Evolutionary conservation across 106 monocot genomes (phyloP).

Genomic region (Allium sativum): DNA sequence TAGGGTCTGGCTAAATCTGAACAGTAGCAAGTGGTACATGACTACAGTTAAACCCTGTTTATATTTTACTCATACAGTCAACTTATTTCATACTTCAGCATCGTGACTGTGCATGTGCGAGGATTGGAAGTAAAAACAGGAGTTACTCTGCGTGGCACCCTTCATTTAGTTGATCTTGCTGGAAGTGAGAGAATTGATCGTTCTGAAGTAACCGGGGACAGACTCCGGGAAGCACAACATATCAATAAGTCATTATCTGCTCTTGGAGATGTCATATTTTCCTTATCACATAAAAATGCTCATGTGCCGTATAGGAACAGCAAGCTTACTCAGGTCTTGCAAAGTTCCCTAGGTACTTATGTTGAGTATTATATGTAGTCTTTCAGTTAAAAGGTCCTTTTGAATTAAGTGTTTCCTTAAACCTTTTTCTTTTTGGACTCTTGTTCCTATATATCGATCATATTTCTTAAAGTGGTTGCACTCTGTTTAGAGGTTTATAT

Average conservation of each 20-base stretch:
- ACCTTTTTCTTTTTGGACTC: background rate
- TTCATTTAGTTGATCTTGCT: conserved; percentile 80
- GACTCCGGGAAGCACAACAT: conserved; percentile 80
- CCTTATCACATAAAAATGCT: conserved; percentile 57
- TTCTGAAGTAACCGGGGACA: conserved; percentile 76
- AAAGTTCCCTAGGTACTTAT: conserved; percentile 64
- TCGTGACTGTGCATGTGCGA: conserved; percentile 61
- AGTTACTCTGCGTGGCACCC: conserved; percentile 36
- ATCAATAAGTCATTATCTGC: conserved; percentile 84
- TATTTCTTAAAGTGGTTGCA: background rate
- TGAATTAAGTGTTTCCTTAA: background rate
- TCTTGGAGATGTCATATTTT: conserved; percentile 60
- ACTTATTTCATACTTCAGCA: conserved; percentile 40
- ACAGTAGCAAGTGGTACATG: no score
- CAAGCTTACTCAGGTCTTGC: conserved; percentile 53
- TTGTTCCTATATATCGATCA: background rate
- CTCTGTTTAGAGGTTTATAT: background rate
- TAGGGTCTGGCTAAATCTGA: no score
- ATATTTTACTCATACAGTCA: background rate
- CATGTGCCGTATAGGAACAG: conserved; percentile 45
- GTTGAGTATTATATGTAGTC: background rate
- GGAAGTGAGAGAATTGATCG: conserved; percentile 88
- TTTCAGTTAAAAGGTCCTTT: background rate
- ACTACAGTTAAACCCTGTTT: background rate
- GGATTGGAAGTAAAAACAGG: conserved; percentile 50